These are phyloP conservation scores for Colletotrichum echinochloae DNA, from an alignment of 2,329 filamentous ascomycete genomes.

Conservation along the genomic window DNA sequence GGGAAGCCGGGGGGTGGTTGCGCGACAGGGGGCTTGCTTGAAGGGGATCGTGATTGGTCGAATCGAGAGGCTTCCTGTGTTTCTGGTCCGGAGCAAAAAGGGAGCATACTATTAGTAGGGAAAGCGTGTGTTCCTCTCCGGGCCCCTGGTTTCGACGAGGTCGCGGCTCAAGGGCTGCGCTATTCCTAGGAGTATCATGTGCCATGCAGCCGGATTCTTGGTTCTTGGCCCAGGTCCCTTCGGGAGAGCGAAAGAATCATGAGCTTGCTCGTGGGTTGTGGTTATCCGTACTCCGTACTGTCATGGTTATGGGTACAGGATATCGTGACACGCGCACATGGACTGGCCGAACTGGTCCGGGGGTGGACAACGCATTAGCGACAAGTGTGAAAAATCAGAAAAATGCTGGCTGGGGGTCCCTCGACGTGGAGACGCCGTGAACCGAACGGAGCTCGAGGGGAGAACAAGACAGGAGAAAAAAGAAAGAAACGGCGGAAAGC, in stretches of 20 bases:
- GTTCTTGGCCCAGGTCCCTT: not conserved
- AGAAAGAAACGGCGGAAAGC: not conserved
- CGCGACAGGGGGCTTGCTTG: not conserved
- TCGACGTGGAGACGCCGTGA: slow-evolving; percentile 10
- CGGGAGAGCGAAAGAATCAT: not conserved
- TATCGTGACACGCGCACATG: not conserved
- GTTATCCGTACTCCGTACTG: too few species aligned
- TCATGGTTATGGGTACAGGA: not conserved
- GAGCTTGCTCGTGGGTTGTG: not conserved
- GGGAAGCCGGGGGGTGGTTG: slow-evolving; percentile 5
- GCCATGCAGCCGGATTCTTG: not conserved
- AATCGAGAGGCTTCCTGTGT: not conserved
- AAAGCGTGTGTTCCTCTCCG: not conserved
- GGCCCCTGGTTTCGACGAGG: slow-evolving; percentile 4
- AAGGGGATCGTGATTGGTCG: slow-evolving; percentile 1
- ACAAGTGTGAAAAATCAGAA: not conserved
- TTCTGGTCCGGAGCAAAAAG: not conserved
- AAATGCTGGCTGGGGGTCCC: slow-evolving; percentile 3
- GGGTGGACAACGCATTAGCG: not conserved
- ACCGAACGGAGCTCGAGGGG: not conserved
- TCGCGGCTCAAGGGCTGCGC: not conserved
- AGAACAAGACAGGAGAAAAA: not conserved
- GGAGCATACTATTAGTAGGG: too few species aligned
- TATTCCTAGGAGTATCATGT: not conserved
- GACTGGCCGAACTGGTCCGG: not conserved